Base-by-base conservation (phyloP, 495 filamentous ascomycete genomes). In the Tuber umbilicatum region DNA sequence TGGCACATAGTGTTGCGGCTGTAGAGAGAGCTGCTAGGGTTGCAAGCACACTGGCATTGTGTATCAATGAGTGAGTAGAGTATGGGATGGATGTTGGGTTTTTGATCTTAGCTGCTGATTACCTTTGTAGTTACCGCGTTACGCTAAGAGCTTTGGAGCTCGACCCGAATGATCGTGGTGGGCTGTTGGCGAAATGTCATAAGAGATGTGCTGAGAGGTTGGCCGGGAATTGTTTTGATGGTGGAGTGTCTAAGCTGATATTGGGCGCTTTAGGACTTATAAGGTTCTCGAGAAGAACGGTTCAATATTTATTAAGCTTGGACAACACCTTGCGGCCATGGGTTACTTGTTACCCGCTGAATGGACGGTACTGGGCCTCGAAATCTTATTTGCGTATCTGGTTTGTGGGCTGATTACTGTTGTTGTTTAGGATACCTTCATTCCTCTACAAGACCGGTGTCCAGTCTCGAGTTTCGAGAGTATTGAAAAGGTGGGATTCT, bases 251-350 rank as follows among this genome's bases (percentile, higher is more conserved):
- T 79, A 42, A 79, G 38, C 47, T 68, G 70, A 38, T 45, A 31
- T 64, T 73, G 40, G 21, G 21, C 37, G 69, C 17, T 31, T 1
- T 70, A 89, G 95, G 73, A 97, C 95, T 17, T 85, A 98, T 27
- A 86, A 86, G 47, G 94, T 95, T 0, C 85, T 99, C 40, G 94
- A 99, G 86, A 91, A 90, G 85, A 98, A 96, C 84, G 95, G 95
- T 50, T 97, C 94, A 9, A 94, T 99, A 79, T 99, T 98, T 79
- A 98, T 99, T 81, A 99, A 99, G 83, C 84, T 99, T 39, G 95
- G 95, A 37, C 95, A 99, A 78, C 95, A 99, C 85, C 84, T 99
- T 83, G 88, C 89, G 81, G 95, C 93, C 76, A 93, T 99, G 93
- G 94, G 93, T 80, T 99, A 99, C 82, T 87, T 99, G 17, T 89